Conservation (phyloP, 2,329 filamentous ascomycete genomes). For the Ophiocordyceps sinensis region DNA sequence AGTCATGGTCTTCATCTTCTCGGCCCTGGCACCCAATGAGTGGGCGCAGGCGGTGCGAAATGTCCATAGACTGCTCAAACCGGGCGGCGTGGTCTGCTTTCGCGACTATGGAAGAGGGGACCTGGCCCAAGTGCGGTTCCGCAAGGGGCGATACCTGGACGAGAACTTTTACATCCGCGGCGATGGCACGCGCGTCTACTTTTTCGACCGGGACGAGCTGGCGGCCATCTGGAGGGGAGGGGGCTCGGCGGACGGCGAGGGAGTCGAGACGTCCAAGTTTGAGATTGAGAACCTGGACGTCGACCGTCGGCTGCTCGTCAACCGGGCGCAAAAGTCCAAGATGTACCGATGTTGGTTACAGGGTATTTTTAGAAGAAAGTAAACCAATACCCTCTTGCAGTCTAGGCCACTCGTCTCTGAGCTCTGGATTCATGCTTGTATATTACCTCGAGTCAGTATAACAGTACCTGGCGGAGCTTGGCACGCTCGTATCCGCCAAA, state of each 20-base stretch:
- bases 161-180: slow-evolving; percentile 97
- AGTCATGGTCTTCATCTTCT: slow-evolving; percentile 95
- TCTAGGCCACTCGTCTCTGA: too few relatives aligned
- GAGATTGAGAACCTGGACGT: slow-evolving; percentile 66
- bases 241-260: slow-evolving; percentile 9
- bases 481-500: slow-evolving; percentile 30
- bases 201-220: slow-evolving; percentile 82
- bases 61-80: slow-evolving; percentile 70
- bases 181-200: slow-evolving; percentile 93
- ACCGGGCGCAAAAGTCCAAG: slow-evolving; percentile 78
- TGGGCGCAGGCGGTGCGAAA: slow-evolving; percentile 76
- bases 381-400: slow-evolving; percentile 11
- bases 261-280: slow-evolving; percentile 31
- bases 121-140: slow-evolving; percentile 90
- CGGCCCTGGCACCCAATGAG: slow-evolving; percentile 69
- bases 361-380: slow-evolving; percentile 62
- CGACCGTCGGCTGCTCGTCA: slow-evolving; percentile 82
- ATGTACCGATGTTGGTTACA: slow-evolving; percentile 99
- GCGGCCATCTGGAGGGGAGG: slow-evolving; percentile 58
- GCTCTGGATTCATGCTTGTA: neutral
- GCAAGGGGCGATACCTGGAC: slow-evolving; percentile 83
- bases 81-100: slow-evolving; percentile 87
- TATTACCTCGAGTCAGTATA: slow-evolving; percentile 18
- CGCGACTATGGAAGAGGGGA: slow-evolving; percentile 94
- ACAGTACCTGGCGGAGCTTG: slow-evolving; percentile 24